These are phyloP conservation scores for Curvularia hawaiiensis DNA, from an alignment of 2,329 filamentous ascomycete species.

Conservation along the genomic window DNA sequence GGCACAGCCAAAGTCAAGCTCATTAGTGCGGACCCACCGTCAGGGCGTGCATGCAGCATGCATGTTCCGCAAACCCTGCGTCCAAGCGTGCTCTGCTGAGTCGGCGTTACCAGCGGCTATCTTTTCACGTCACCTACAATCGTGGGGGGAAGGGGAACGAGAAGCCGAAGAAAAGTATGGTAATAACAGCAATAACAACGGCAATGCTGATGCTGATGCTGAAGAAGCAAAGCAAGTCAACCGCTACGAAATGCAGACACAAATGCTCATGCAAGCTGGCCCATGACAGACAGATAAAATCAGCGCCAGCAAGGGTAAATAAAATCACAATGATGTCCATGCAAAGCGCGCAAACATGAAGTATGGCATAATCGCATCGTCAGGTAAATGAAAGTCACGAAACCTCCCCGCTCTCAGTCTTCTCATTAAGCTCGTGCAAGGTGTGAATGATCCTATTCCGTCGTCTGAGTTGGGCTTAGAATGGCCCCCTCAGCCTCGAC, in stretches of 20 bases:
- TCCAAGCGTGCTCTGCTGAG: background rate
- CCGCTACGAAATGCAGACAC: background rate
- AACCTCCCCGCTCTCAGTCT: background rate
- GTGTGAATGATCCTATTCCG: constrained; percentile 1
- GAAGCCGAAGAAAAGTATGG: background rate
- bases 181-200: background rate
- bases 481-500: constrained; percentile 7
- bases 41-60: constrained; percentile 3
- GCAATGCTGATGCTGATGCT: background rate
- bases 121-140: background rate
- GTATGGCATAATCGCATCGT: background rate
- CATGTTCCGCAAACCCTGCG: constrained; percentile 5
- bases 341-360: background rate
- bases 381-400: background rate
- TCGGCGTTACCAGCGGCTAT: background rate
- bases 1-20: constrained; percentile 14
- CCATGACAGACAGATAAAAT: background rate
- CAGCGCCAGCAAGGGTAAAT: background rate
- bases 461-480: constrained; percentile 20
- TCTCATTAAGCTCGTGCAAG: background rate
- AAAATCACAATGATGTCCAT: background rate
- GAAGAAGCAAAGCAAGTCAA: constrained; percentile 1
- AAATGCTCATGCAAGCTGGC: background rate
- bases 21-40: constrained; percentile 11
- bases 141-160: background rate